These are phyloP conservation scores for Coniosporium apollinis DNA, from an alignment of 495 filamentous ascomycete genomes.

Conservation along the genomic window DNA sequence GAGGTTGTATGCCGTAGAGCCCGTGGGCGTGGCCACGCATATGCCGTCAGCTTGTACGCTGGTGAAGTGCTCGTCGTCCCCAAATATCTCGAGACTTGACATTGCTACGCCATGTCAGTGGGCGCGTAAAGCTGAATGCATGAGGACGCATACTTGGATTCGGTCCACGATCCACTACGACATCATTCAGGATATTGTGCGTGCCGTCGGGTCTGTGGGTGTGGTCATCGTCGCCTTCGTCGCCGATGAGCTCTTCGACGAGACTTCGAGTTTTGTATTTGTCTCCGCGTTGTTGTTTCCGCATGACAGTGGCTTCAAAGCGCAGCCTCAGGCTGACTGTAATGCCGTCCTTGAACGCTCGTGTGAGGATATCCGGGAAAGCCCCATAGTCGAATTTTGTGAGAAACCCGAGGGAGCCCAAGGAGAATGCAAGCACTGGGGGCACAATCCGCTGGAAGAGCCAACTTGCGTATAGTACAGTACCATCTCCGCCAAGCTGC, in stretches of 20 bases:
- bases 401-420: conserved; percentile 86
- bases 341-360: conserved; percentile 67
- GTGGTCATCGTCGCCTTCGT: conserved; percentile 59
- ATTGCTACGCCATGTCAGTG: conserved; percentile 36
- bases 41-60: conserved; percentile 75
- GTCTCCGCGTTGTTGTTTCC: conserved; percentile 34
- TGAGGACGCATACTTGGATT: conserved; percentile 52
- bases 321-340: conserved; percentile 73
- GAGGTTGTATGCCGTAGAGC: conserved; percentile 93
- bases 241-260: conserved; percentile 78
- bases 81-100: conserved; percentile 79
- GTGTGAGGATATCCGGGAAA: conserved; percentile 50
- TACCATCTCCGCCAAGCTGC: conserved; percentile 83
- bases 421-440: conserved; percentile 75
- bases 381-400: conserved; percentile 87
- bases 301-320: conserved; percentile 92
- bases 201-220: conserved; percentile 70
- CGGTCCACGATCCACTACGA: conserved; percentile 78
- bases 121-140: not conserved
- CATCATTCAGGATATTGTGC: conserved; percentile 83
- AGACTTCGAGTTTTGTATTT: conserved; percentile 35
- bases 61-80: conserved; percentile 88
- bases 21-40: conserved; percentile 82
- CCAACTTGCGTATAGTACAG: conserved; percentile 90
- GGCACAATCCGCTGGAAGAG: conserved; percentile 94